Base-by-base conservation (phyloP, 345 rosid genomes). In the Acer campestre region DNA sequence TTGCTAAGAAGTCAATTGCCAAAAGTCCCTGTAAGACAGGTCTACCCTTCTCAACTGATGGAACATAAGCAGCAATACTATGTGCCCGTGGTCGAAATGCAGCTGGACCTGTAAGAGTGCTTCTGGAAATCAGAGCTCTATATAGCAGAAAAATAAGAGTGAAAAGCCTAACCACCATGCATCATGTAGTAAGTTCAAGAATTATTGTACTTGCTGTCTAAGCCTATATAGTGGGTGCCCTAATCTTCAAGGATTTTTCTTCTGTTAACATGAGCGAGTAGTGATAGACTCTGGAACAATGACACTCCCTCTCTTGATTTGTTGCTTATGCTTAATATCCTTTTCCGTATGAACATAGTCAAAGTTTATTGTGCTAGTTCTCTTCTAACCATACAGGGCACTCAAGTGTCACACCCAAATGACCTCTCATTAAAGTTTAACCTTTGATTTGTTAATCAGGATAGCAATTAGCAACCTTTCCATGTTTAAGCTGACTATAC, bases 21-120 rank as follows among this genome's bases (percentile, higher is more conserved):
- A 92, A 80, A 84, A 96, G 98, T 51, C 99, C 99, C 84, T 96
- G 98, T 69, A 96, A 85, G 82, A 96, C 90, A 80, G 99, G 99
- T 74, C 99, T 91, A 73, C 98, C 99, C 85, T 92, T 96, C 87
- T 96, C 99, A 81, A 94, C 79, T 0, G 86, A 88, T 29, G 90
- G 68, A 80, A 90, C 85, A 85, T 96, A 96, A 67, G 85, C 69
- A 83, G 88, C 80, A 75, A 80, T 73, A 71, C 91, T 69, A 80
- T 91, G 91, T 48, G 94, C 90, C 77, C 98, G 86, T 31, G 99
- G 98, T 31, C 99, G 93, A 87, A 96, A 94, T 75, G 99, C 97
- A 76, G 99, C 98, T 10, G 99, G 94, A 81, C 98, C 99, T 96
- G 93, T 73, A 80, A 63, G 81, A 78, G 71, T 20, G 73, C 48